A percentile compares a stretch with the other conserved stretches of the same genome.
phyloP scores from a whole-genome alignment of 1,139 yeast genomes.

The Pichia kudriavzevii region DNA sequence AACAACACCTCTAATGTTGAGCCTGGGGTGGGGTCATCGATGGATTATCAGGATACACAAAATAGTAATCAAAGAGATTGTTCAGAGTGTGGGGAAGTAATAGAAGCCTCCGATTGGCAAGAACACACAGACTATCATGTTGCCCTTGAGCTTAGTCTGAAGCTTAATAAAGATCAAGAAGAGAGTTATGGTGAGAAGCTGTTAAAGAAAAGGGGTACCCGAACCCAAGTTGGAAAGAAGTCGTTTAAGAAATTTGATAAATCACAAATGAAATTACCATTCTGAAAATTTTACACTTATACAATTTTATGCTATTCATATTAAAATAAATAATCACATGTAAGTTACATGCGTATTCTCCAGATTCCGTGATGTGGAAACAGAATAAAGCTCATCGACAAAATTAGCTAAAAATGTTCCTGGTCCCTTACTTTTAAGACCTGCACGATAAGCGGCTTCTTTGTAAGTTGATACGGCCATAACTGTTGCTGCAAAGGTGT shows the following conservation, averaged over 20 bases:
- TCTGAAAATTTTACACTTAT: too few relatives aligned
- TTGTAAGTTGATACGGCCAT: conserved; percentile 60
- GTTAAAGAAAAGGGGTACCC: conserved; percentile 6
- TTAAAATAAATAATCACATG: neutral
- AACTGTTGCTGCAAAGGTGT: conserved; percentile 42
- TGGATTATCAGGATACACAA: neutral
- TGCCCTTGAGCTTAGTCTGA: conserved; percentile 26
- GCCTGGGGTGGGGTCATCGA: conserved; percentile 1
- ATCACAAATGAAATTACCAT: conserved; percentile 10
- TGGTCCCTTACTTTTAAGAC: conserved; percentile 18
- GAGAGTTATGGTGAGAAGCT: conserved; percentile 14
- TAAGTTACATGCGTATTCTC: neutral
- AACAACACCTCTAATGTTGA: neutral
- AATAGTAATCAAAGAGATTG: conserved; percentile 11
- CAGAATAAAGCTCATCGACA: conserved; percentile 16
- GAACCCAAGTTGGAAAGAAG: neutral
- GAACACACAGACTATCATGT: conserved; percentile 31
- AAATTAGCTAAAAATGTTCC: conserved; percentile 22
- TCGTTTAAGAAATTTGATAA: conserved; percentile 1
- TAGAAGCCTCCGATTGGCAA: conserved; percentile 16
- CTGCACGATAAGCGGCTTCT: conserved; percentile 56
- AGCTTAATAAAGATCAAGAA: conserved; percentile 15
- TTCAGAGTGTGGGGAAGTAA: conserved; percentile 19
- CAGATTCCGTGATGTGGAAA: conserved; percentile 1
- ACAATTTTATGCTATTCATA: too few relatives aligned